Conservation (phyloP, 768 basidiomycete species). For the Tricholoma flavovirens region DNA sequence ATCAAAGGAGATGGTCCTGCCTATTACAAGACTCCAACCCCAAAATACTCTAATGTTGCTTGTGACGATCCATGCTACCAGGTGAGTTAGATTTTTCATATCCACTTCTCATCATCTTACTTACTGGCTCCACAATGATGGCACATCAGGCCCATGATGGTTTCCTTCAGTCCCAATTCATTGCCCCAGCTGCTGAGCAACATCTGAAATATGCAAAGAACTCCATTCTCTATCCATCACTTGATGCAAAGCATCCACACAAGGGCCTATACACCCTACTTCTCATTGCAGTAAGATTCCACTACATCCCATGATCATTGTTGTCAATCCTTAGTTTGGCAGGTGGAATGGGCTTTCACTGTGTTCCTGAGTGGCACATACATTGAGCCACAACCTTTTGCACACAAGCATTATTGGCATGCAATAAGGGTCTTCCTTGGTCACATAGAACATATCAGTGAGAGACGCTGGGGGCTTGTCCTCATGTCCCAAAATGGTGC, state of each 20-base stretch:
- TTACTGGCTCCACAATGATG: neutral
- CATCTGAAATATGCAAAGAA: constrained; percentile 6
- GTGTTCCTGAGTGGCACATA: neutral
- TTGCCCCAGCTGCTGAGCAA: constrained; percentile 2
- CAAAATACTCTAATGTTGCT: neutral
- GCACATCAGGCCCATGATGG: constrained; percentile 6
- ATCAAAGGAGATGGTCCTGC: constrained; percentile 10
- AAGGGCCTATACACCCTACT: constrained; percentile 10
- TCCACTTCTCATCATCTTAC: neutral
- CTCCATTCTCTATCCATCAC: neutral
- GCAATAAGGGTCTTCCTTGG: neutral
- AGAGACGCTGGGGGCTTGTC: constrained; percentile 4
- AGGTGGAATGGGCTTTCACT: neutral
- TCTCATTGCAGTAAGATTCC: constrained; percentile 6
- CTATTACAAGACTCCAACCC: constrained; percentile 9
- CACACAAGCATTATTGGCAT: neutral
- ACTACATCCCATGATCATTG: neutral
- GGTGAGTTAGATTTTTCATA: constrained; percentile 4
- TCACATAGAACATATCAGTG: constrained; percentile 2
- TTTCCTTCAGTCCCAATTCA: constrained; percentile 6
- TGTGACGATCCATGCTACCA: constrained; percentile 1
- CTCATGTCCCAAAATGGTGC: neutral
- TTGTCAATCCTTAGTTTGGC: neutral
- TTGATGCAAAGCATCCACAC: constrained; percentile 5
- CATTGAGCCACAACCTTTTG: neutral